These are phyloP conservation scores for Candida arabinofermentans DNA, from an alignment of 805 yeast genomes.

Conservation along the genomic window DNA sequence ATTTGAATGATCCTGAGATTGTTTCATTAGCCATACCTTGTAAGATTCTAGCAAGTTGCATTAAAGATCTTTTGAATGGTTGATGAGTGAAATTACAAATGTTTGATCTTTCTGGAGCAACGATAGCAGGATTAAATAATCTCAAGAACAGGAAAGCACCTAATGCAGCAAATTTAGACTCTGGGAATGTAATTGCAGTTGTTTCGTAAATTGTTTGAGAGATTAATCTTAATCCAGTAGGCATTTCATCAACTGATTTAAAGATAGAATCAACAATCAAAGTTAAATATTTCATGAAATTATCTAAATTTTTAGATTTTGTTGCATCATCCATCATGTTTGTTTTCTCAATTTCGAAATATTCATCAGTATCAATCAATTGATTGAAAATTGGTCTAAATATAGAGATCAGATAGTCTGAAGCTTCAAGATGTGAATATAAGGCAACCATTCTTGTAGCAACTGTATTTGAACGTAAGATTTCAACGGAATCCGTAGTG, in stretches of 20 bases:
- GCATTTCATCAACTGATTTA: constrained; percentile 52
- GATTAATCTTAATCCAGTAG: constrained; percentile 66
- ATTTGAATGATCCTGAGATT: constrained; percentile 50
- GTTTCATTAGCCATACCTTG: constrained; percentile 88
- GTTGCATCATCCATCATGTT: constrained; percentile 26
- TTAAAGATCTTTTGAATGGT: constrained; percentile 55
- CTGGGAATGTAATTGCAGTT: constrained; percentile 60
- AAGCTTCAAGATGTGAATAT: constrained; percentile 66
- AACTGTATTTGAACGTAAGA: constrained; percentile 75
- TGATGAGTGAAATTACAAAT: constrained; percentile 15
- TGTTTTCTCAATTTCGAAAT: constrained; percentile 62
- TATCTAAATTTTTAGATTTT: constrained; percentile 37
- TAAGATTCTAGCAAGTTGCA: constrained; percentile 75
- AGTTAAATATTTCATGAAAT: constrained; percentile 54
- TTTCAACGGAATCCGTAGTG: constrained; percentile 62
- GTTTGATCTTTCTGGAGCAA: constrained; percentile 67
- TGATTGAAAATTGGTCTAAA: constrained; percentile 56
- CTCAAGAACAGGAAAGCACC: constrained; percentile 85
- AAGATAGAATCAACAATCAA: constrained; percentile 58
- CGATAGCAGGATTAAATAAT: constrained; percentile 83
- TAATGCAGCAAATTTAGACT: constrained; percentile 63
- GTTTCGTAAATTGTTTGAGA: constrained; percentile 60
- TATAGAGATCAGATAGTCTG: constrained; percentile 48
- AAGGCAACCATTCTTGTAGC: constrained; percentile 74
- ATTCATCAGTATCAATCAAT: constrained; percentile 43